A percentile compares a stretch with the other conserved stretches of the same genome.
Conservation (phyloP, 345 rosid species). For the Dipteronia dyeriana region DNA sequence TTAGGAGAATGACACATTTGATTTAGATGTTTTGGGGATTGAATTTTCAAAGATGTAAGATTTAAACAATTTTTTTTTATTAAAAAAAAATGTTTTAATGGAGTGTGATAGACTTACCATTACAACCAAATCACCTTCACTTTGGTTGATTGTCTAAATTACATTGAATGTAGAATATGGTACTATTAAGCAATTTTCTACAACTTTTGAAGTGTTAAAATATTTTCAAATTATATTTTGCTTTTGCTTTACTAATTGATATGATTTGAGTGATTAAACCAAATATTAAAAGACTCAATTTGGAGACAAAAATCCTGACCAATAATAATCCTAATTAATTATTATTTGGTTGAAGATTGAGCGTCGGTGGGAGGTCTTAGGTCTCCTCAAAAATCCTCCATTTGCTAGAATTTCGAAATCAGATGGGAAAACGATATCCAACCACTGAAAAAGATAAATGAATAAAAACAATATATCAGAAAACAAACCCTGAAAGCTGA, state of each 20-base stretch:
- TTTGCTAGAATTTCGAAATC: slow-evolving; percentile 1
- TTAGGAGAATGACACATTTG: no score
- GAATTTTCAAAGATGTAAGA: no score
- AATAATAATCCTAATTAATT: neutral
- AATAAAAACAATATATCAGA: neutral
- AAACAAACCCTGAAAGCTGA: neutral
- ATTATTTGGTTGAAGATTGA: neutral
- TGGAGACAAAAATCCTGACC: neutral
- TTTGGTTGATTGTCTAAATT: no score
- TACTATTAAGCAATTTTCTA: no score
- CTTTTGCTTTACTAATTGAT: neutral
- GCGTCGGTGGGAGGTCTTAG: slow-evolving; percentile 8
- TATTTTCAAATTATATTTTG: neutral
- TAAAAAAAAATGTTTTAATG: no score
- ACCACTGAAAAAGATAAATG: neutral
- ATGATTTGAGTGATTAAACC: neutral
- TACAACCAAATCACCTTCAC: no score
- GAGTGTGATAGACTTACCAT: no score
- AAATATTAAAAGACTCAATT: neutral
- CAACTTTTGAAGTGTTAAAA: neutral
- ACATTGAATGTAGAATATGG: no score
- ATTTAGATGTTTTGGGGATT: no score
- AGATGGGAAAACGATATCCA: slow-evolving; percentile 13
- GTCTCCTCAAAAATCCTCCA: slow-evolving; percentile 1
- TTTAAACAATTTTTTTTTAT: no score